These are phyloP conservation scores for Fagopyrum esculentum DNA, from an alignment of 148 eudicot genomes.

Conservation along the genomic window DNA sequence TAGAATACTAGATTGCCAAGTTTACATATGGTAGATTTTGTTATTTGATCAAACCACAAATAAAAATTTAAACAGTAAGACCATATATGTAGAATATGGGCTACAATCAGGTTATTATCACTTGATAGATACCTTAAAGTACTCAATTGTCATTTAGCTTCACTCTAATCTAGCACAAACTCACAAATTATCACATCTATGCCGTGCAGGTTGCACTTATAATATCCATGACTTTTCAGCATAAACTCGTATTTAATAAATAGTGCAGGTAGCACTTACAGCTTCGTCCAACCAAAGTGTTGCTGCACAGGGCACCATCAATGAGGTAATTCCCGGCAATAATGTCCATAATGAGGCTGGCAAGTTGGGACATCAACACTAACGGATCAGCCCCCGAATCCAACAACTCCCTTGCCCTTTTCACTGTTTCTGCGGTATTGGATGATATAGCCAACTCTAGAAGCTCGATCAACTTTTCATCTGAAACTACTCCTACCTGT, in stretches of 20 bases:
- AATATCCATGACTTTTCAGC: background rate
- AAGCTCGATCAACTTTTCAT: conserved; percentile 81
- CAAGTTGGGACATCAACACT: conserved; percentile 82
- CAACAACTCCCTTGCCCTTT: conserved; percentile 88
- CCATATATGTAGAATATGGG: background rate
- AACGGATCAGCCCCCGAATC: conserved; percentile 90
- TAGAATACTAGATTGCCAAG: background rate
- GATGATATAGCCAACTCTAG: conserved; percentile 92
- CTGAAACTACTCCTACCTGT: conserved; percentile 86
- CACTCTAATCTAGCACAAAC: conserved; percentile 2
- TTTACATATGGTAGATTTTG: background rate
- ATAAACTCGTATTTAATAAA: background rate
- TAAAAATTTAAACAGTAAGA: background rate
- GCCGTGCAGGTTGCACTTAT: background rate
- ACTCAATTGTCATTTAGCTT: background rate
- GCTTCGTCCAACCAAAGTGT: conserved; percentile 53
- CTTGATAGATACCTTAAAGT: background rate
- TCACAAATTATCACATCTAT: background rate
- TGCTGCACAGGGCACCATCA: conserved; percentile 38
- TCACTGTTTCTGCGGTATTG: conserved; percentile 86
- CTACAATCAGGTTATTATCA: background rate
- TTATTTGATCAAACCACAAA: background rate
- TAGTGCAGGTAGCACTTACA: conserved; percentile 44
- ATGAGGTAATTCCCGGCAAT: conserved; percentile 74
- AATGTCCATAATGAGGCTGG: conserved; percentile 84